Conservation (phyloP, 306 rosid genomes). For the Lagenaria siceraria region DNA sequence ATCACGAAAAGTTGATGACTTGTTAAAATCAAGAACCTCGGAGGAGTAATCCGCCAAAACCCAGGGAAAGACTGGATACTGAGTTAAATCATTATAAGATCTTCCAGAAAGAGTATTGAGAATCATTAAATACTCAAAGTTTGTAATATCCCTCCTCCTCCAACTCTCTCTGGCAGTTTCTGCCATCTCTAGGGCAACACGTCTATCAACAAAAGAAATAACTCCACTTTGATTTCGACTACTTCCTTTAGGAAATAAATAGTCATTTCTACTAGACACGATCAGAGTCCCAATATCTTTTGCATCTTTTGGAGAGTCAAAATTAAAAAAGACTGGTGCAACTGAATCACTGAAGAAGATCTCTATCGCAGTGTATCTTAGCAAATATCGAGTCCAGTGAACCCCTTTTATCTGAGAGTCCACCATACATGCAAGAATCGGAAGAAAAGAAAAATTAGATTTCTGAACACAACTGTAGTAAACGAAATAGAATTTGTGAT, state of each 20-base stretch:
- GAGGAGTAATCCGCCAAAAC: slow-evolving; percentile 92
- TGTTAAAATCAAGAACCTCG: slow-evolving; percentile 86
- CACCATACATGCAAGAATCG: slow-evolving; percentile 13
- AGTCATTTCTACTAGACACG: slow-evolving; percentile 74
- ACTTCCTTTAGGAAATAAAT: slow-evolving; percentile 72
- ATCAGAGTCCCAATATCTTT: slow-evolving; percentile 86
- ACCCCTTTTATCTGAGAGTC: slow-evolving; percentile 68
- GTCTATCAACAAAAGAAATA: slow-evolving; percentile 78
- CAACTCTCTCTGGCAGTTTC: slow-evolving; percentile 88
- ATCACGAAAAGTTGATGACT: slow-evolving; percentile 87
- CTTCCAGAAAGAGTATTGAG: slow-evolving; percentile 93
- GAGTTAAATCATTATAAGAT: slow-evolving; percentile 91
- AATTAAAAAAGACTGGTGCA: slow-evolving; percentile 80
- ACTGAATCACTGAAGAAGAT: slow-evolving; percentile 79
- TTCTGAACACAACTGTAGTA: background rate
- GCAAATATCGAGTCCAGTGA: slow-evolving; percentile 88
- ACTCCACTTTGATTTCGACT: slow-evolving; percentile 65
- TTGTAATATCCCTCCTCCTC: slow-evolving; percentile 90
- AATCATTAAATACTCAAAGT: slow-evolving; percentile 89
- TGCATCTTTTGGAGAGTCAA: slow-evolving; percentile 70
- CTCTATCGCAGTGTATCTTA: slow-evolving; percentile 88
- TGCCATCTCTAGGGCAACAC: slow-evolving; percentile 79
- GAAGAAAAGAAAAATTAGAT: slow-evolving; percentile 4
- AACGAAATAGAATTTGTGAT: slow-evolving; percentile 6
- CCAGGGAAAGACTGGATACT: slow-evolving; percentile 97